Base-by-base conservation (phyloP, 176 grass and related monocot genomes). In the Oryza longistaminata region DNA sequence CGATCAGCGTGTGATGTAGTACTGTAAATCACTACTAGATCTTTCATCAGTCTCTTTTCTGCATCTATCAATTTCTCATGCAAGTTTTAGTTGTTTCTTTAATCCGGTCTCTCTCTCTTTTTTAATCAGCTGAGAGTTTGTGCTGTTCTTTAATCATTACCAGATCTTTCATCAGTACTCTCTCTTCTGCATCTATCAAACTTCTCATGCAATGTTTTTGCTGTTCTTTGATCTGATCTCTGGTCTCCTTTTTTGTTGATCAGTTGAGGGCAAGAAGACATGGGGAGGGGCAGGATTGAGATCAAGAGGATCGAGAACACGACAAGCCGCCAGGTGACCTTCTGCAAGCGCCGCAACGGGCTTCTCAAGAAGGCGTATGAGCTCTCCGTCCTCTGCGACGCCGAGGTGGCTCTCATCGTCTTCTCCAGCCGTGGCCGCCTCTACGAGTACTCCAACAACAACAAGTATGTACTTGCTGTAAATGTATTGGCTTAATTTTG, bases 381-480 rank as follows among this genome's bases (percentile, higher is more conserved):
- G 87, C 88, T 96, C 49, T 96, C 94, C 19, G 70, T 96, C 68
- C 94, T 96, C 27, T 96, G 94, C 53, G 94, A 96, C 0, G 91
- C 81, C 1, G 94, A 96, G 76, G 88, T 96, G 61, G 90, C 94
- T 14, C 92, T 94, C 81, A 82, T 94, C 84, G 89, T 97, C 82
- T 97, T 93, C 93, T 97, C 95, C 12, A 97, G 76, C 89, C 89
- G 89, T 5, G 95, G 95, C 64, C 92, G 95, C 79, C 95, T 97
- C 91, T 97, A 95, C 2, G 95, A 97, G 85, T 97, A 97, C 85
- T 79, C 95, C 87, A 97, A 97, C 92, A 93, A 97, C 92, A 93
- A 77, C 89, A 97, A 91, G 95, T 97, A 7, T 6, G 85, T 71
- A 10, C 58, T 24, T 19, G 52, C 16, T 58, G 17, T 19, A 58